Base-by-base conservation (phyloP, 192 early-diverging fungal genomes). In the Funneliformis geosporum region DNA sequence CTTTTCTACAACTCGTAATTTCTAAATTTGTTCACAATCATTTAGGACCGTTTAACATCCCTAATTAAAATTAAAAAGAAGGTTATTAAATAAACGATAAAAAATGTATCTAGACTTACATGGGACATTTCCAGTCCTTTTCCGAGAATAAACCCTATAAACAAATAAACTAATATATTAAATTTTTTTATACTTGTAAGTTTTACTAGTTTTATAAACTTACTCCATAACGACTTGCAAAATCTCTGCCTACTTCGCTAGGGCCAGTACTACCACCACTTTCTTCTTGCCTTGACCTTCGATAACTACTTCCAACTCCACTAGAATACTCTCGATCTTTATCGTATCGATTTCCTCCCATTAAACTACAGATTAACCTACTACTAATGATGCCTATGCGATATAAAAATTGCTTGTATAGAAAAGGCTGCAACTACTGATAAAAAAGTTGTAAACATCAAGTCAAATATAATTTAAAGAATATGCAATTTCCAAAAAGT, bases 91-190 rank as follows among this genome's bases (percentile, higher is more conserved):
- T 40, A 23, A 39, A 21, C 14, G n/a, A n/a, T 69, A 68, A 1
- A 65, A n/a, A n/a, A n/a, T n/a, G n/a, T n/a, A n/a, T n/a, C n/a
- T n/a, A 25, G 62, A 28, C 42, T 80, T 47, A 75, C 72, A 79
- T 67, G 4, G 76, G 40, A 64, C 81, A 82, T 59, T 82, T 82
- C 81, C 81, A 82, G 70, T 82, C 81, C 12, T 82, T 71, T 59
- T 82, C 76, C 21, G 81, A 82, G 40, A 82, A 82, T 27, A 82
- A 59, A 16, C 82, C 82, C 79, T 82, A 42, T 42, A 21, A 67
- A 42, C 21, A 40, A 69, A 16, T 10, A 39, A 40, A 39, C 11
- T 11, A 2, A 69, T 0, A 43, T 33, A 28, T 9, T 28, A 8
- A 12, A 25, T 28, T 65, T 28, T n/a, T 28, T 28, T 11, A 25